A percentile compares a stretch with the other conserved stretches of the same genome.
Evolutionary conservation across 164 flowering plant species (phyloP).

Genomic region (Kalanchoe fedtschenkoi): DNA sequence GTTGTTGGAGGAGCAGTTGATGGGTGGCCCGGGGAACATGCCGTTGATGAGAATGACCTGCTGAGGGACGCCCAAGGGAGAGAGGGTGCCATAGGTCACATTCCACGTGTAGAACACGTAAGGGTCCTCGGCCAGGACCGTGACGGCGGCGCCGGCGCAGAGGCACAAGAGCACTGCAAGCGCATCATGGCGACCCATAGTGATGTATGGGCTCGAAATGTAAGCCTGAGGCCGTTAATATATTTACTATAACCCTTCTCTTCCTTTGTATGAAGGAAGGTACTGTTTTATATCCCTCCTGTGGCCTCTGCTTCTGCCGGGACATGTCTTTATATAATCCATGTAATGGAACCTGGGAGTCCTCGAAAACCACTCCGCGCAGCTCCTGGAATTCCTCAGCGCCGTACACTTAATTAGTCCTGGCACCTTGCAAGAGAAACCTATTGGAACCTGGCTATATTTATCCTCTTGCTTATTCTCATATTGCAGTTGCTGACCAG

Average conservation of each 20-base stretch:
- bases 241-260: background rate
- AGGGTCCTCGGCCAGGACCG: conserved; percentile 32
- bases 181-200: background rate
- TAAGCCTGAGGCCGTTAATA: background rate
- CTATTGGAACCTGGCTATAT: background rate
- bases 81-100: conserved; percentile 41
- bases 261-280: background rate
- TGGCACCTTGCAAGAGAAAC: background rate
- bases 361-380: background rate
- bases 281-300: background rate
- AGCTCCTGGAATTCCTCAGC: background rate
- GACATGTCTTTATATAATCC: background rate
- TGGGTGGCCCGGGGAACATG: conserved; percentile 46
- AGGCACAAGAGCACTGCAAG: conserved; percentile 18
- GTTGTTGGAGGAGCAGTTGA: conserved; percentile 52
- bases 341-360: too few species aligned
- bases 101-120: conserved; percentile 40
- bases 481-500: too few species aligned
- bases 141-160: conserved; percentile 8
- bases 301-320: background rate
- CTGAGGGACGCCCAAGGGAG: conserved; percentile 47
- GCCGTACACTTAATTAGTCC: background rate
- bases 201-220: background rate
- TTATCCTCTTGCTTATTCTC: too few species aligned
- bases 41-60: conserved; percentile 52